Evolutionary conservation across 148 eudicot genomes (phyloP).

Genomic region (Persicaria maculosa): DNA sequence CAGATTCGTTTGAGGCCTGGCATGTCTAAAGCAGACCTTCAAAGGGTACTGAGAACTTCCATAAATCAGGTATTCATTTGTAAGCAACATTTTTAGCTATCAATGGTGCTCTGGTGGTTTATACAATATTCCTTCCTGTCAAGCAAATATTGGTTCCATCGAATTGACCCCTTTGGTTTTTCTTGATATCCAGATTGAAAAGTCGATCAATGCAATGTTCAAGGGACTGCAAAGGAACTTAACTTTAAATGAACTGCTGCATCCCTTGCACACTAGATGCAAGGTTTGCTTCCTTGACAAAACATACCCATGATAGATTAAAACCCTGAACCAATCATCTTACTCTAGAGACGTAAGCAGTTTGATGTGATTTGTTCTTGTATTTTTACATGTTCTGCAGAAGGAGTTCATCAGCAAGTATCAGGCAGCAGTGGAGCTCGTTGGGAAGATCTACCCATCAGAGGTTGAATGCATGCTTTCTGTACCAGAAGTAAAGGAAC

Average conservation of each 20-base stretch:
- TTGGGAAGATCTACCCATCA: constrained; percentile 45
- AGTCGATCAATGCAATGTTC: constrained; percentile 44
- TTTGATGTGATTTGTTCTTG: neutral
- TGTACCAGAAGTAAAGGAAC: constrained; percentile 46
- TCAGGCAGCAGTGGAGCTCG: constrained; percentile 48
- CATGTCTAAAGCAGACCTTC: constrained; percentile 70
- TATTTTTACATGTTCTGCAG: constrained; percentile 24
- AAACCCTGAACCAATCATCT: no score
- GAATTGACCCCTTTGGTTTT: neutral
- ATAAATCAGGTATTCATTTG: constrained; percentile 62
- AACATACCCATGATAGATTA: neutral
- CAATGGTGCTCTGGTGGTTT: neutral
- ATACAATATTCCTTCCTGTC: neutral
- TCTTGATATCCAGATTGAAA: constrained; percentile 42
- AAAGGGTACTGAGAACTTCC: constrained; percentile 81
- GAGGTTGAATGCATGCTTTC: constrained; percentile 37
- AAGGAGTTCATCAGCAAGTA: constrained; percentile 62
- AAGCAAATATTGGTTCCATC: neutral
- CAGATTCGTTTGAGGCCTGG: constrained; percentile 90
- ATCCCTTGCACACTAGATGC: constrained; percentile 60
- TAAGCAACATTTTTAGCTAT: neutral
- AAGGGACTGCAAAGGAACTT: constrained; percentile 59
- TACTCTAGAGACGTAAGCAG: neutral
- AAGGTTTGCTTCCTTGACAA: constrained; percentile 30
- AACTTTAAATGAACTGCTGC: constrained; percentile 56